These are phyloP conservation scores for Volvariella volvacea DNA, from an alignment of 1,284 basidiomycete species.

Conservation along the genomic window DNA sequence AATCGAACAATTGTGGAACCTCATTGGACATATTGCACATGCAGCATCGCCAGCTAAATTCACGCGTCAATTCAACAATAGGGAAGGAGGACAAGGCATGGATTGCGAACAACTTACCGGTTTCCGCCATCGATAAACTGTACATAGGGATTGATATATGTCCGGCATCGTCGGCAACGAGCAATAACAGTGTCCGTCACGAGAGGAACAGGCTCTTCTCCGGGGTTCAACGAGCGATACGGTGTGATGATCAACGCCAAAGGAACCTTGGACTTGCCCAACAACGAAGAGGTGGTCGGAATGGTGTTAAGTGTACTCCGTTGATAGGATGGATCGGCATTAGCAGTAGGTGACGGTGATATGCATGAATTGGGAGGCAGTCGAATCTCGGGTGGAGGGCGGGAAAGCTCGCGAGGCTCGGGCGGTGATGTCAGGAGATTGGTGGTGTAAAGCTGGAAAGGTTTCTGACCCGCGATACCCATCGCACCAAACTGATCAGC, in stretches of 20 bases:
- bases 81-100: background rate
- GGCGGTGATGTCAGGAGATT: constrained; percentile 89
- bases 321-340: constrained; percentile 91
- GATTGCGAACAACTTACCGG: constrained; percentile 40
- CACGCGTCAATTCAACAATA: background rate
- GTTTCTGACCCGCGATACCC: constrained; percentile 70
- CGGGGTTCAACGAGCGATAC: constrained; percentile 77
- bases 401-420: constrained; percentile 78
- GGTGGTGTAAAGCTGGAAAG: constrained; percentile 70
- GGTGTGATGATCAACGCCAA: constrained; percentile 89
- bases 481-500: constrained; percentile 85
- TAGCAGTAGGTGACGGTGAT: constrained; percentile 74
- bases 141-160: constrained; percentile 98
- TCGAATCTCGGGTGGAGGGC: constrained; percentile 83
- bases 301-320: constrained; percentile 89
- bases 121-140: constrained; percentile 98
- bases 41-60: constrained; percentile 89
- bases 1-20: constrained; percentile 97
- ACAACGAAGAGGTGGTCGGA: constrained; percentile 87
- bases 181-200: constrained; percentile 95
- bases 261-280: constrained; percentile 92
- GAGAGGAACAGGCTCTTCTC: constrained; percentile 79
- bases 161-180: constrained; percentile 93
- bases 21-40: constrained; percentile 99
- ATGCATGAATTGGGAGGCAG: constrained; percentile 81